These are phyloP conservation scores for Suhomyces panamericanus DNA, from an alignment of 1,139 yeast species.

Conservation along the genomic window DNA sequence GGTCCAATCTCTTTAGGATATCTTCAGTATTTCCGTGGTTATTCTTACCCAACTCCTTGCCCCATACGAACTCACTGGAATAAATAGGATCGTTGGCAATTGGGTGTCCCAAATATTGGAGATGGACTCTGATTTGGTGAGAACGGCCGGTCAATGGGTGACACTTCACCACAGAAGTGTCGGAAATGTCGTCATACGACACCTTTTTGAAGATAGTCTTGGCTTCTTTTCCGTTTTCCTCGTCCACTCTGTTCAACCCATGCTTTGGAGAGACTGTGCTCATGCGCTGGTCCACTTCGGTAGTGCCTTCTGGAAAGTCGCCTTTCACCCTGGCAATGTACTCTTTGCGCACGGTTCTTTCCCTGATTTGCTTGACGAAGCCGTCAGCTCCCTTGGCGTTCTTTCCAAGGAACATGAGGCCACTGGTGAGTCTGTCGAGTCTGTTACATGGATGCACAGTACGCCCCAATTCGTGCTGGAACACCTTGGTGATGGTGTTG, in stretches of 20 bases:
- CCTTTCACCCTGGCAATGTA: conserved; percentile 90
- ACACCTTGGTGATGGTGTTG: conserved; percentile 81
- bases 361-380: conserved; percentile 72
- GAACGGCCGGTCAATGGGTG: conserved; percentile 89
- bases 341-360: conserved; percentile 74
- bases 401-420: conserved; percentile 90
- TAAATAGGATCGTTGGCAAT: conserved; percentile 95
- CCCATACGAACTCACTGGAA: conserved; percentile 69
- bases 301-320: conserved; percentile 48
- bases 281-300: conserved; percentile 66
- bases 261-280: conserved; percentile 74
- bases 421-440: conserved; percentile 88
- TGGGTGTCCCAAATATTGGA: conserved; percentile 84
- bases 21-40: conserved; percentile 50
- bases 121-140: conserved; percentile 91
- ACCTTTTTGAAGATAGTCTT: conserved; percentile 54
- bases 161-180: conserved; percentile 74
- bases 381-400: conserved; percentile 77
- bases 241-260: conserved; percentile 70
- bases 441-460: conserved; percentile 88
- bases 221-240: conserved; percentile 66
- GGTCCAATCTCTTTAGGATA: conserved; percentile 51
- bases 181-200: conserved; percentile 57
- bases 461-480: conserved; percentile 64
- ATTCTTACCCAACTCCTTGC: conserved; percentile 54